These are phyloP conservation scores for Ceratobasidium sp. DNA, from an alignment of 1,284 basidiomycete genomes.

Conservation along the genomic window DNA sequence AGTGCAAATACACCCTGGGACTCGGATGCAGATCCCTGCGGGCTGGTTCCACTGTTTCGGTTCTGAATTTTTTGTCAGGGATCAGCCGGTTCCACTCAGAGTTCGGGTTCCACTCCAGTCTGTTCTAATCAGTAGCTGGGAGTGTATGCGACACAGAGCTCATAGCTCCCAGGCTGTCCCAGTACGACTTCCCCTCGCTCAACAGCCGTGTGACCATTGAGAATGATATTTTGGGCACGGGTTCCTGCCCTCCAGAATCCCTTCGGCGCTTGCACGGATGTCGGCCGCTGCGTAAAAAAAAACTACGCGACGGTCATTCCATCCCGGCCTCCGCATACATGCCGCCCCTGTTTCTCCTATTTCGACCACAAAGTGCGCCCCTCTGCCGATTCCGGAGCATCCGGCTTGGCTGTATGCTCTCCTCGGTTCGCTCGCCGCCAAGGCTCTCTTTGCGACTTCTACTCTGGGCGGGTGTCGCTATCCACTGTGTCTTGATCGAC, in stretches of 20 bases:
- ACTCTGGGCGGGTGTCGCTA: slow-evolving; percentile 26
- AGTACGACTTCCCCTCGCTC: not conserved
- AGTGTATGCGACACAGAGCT: not conserved
- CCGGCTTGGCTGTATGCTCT: slow-evolving; percentile 60
- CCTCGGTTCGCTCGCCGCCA: slow-evolving; percentile 64
- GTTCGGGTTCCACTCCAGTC: not conserved
- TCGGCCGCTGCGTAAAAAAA: slow-evolving; percentile 23
- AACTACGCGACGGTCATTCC: slow-evolving; percentile 11
- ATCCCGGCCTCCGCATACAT: slow-evolving; percentile 24
- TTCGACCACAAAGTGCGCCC: not conserved
- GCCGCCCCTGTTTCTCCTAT: not conserved
- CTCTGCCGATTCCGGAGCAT: slow-evolving; percentile 54
- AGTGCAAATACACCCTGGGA: slow-evolving; percentile 2
- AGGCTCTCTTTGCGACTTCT: slow-evolving; percentile 49
- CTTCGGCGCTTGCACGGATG: slow-evolving; percentile 13
- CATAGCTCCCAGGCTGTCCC: slow-evolving; percentile 20
- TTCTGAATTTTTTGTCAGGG: not conserved
- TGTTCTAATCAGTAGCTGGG: not conserved
- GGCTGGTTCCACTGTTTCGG: not conserved
- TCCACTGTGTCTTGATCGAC: slow-evolving; percentile 53
- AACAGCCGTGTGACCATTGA: not conserved
- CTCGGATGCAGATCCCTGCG: slow-evolving; percentile 14
- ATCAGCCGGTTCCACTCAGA: not conserved
- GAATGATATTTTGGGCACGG: not conserved
- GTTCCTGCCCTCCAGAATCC: slow-evolving; percentile 19